Evolutionary conservation across 1,139 yeast species (phyloP).

Genomic region (Pichia sp.): DNA sequence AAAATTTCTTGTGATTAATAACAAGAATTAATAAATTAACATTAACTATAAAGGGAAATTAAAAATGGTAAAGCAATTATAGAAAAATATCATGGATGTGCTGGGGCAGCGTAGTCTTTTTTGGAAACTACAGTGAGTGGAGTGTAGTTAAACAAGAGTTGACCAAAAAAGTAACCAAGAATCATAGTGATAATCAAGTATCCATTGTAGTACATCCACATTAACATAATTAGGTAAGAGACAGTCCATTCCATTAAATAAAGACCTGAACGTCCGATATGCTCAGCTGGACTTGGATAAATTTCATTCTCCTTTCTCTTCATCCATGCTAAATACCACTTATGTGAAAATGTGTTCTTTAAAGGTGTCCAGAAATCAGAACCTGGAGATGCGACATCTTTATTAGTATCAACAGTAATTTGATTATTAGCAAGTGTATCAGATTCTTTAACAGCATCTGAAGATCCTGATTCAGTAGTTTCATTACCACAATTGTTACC

Average conservation of each 20-base stretch:
- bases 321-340: constrained; percentile 33
- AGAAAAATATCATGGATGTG: not conserved
- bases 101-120: constrained; percentile 3
- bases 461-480: not conserved
- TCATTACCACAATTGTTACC: constrained; percentile 7
- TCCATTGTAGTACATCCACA: constrained; percentile 71
- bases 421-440: not conserved
- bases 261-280: constrained; percentile 41
- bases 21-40: no score
- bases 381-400: constrained; percentile 10
- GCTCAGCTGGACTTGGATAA: constrained; percentile 42
- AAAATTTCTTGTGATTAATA: no score
- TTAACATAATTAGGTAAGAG: constrained; percentile 58
- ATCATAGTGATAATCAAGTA: constrained; percentile 58
- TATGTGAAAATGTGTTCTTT: constrained; percentile 34
- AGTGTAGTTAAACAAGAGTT: constrained; percentile 43
- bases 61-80: not conserved
- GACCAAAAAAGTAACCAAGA: constrained; percentile 57
- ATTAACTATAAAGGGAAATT: not conserved
- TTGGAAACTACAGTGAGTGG: constrained; percentile 26
- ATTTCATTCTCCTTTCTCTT: constrained; percentile 16
- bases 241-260: constrained; percentile 58
- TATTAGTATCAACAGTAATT: no score
- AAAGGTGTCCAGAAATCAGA: constrained; percentile 27
- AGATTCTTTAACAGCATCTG: not conserved